phyloP scores from a whole-genome alignment of 345 rosid genomes.

The Abelmoschus esculentus region DNA sequence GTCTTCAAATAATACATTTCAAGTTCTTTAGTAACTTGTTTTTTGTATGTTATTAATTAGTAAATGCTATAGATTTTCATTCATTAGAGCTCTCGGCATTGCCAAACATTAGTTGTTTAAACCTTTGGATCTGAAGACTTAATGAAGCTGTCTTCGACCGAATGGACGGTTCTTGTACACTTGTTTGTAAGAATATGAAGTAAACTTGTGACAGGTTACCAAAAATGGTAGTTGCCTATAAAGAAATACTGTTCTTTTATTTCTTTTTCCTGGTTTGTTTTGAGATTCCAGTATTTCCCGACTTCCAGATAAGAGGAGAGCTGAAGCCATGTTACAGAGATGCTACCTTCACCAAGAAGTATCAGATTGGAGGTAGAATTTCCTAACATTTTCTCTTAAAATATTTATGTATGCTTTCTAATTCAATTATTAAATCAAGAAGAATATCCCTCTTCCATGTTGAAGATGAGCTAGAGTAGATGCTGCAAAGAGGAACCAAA shows the following conservation, averaged over 20 bases:
- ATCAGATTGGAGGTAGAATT: constrained; percentile 72
- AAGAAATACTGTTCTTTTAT: not conserved
- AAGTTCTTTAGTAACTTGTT: not conserved
- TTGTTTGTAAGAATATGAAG: not conserved
- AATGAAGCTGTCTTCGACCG: not conserved
- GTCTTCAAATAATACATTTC: not conserved
- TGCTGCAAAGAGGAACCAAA: constrained; percentile 77
- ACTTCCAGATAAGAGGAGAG: constrained; percentile 59
- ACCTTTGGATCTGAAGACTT: not conserved
- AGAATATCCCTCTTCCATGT: not conserved
- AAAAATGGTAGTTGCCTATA: not conserved
- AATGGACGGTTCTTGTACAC: not conserved
- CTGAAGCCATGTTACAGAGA: constrained; percentile 60
- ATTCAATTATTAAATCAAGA: not conserved
- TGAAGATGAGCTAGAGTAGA: constrained; percentile 66
- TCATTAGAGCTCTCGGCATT: not conserved
- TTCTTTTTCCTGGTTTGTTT: not conserved
- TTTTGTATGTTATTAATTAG: not conserved
- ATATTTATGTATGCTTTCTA: not conserved
- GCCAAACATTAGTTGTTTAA: not conserved
- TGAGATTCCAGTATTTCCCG: constrained; percentile 3
- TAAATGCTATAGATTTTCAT: not conserved
- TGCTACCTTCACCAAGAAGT: constrained; percentile 75
- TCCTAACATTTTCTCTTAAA: not conserved
- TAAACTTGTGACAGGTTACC: not conserved